phyloP scores from a whole-genome alignment of 805 yeast species.

The Kodamaea leandrae region DNA sequence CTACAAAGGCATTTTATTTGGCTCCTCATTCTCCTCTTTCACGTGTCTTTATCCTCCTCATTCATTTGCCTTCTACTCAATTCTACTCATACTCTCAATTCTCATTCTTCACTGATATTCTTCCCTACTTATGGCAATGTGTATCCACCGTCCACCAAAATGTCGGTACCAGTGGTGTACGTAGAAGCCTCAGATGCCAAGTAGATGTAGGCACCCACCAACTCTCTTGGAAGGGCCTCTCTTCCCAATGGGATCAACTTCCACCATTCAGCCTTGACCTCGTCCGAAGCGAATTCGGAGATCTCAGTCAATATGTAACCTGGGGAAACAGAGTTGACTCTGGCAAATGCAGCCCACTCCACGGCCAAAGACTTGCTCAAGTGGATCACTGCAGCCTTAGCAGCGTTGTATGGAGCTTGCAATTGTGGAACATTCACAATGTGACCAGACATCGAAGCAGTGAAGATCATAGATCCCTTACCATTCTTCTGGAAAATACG shows the following conservation, averaged over 20 bases:
- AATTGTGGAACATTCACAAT: slow-evolving; percentile 45
- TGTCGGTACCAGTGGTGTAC: slow-evolving; percentile 45
- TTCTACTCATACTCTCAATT: no score
- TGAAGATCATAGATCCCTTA: slow-evolving; percentile 42
- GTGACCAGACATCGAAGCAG: slow-evolving; percentile 49
- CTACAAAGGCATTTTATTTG: no score
- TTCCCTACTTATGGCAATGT: slow-evolving; percentile 5
- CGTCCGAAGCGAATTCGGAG: slow-evolving; percentile 33
- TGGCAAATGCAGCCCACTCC: slow-evolving; percentile 48
- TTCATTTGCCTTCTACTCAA: no score
- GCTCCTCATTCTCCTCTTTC: no score
- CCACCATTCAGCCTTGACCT: slow-evolving; percentile 38
- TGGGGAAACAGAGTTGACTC: slow-evolving; percentile 44
- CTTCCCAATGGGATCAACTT: slow-evolving; percentile 44
- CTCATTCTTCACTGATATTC: background rate
- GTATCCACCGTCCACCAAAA: slow-evolving; percentile 49
- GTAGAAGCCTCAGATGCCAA: slow-evolving; percentile 45
- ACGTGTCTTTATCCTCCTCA: no score
- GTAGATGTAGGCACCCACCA: slow-evolving; percentile 47
- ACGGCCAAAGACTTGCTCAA: slow-evolving; percentile 44
- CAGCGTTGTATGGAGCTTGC: slow-evolving; percentile 48
- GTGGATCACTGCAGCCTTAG: slow-evolving; percentile 45
- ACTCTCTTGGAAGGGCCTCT: slow-evolving; percentile 42
- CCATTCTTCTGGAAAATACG: slow-evolving; percentile 38
- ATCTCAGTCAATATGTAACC: slow-evolving; percentile 44